These are phyloP conservation scores for Colletotrichum karsti DNA, from an alignment of 2,329 filamentous ascomycete species.

Conservation along the genomic window DNA sequence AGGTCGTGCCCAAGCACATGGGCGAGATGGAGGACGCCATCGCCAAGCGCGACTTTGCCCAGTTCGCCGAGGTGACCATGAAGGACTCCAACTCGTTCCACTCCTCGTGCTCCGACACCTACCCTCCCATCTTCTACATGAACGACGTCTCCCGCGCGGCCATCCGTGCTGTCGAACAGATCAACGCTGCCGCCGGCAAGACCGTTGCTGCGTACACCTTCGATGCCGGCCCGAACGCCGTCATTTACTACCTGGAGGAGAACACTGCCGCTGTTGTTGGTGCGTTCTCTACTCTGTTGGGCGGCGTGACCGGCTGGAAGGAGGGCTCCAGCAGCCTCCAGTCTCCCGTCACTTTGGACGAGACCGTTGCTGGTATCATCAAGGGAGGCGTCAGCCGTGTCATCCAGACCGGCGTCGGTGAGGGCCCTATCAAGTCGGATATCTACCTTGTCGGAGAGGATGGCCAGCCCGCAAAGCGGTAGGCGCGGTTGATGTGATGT, in stretches of 20 bases:
- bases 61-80: conserved; percentile 93
- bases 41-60: conserved; percentile 78
- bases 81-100: conserved; percentile 98
- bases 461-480: conserved; percentile 57
- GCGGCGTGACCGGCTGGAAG: conserved; percentile 76
- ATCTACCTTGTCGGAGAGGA: conserved; percentile 78
- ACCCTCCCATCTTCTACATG: conserved; percentile 98
- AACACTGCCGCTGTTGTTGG: conserved; percentile 79
- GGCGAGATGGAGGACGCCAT: conserved; percentile 85
- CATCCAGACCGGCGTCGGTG: conserved; percentile 90
- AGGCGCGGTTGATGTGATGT: background rate
- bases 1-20: conserved; percentile 87
- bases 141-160: conserved; percentile 92
- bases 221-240: conserved; percentile 95
- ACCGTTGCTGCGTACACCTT: conserved; percentile 94
- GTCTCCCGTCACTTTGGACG: conserved; percentile 67
- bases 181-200: conserved; percentile 83
- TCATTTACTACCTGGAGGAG: conserved; percentile 92
- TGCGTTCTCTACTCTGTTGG: conserved; percentile 75
- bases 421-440: conserved; percentile 84
- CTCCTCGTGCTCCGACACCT: conserved; percentile 91
- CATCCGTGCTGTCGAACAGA: conserved; percentile 86
- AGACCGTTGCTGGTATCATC: conserved; percentile 70
- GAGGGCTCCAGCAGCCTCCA: conserved; percentile 62
- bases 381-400: conserved; percentile 86